Evolutionary conservation across 805 yeast species (phyloP).

Genomic region (Barnettozyma botsteinii): DNA sequence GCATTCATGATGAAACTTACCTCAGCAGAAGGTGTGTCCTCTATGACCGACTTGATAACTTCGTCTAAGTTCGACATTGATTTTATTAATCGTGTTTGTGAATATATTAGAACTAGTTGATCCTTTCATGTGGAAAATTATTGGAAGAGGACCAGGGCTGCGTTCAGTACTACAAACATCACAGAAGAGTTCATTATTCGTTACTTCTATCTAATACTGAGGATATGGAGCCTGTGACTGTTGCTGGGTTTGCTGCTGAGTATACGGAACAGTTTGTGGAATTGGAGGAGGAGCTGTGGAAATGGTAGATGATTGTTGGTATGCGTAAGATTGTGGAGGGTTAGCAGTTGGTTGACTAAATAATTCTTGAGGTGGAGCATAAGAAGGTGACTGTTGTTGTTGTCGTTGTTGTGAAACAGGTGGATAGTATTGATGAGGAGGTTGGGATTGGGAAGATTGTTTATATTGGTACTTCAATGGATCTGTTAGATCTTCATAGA

Average conservation of each 20-base stretch:
- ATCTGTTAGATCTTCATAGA: constrained; percentile 67
- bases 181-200: not conserved
- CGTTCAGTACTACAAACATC: not conserved
- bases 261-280: constrained; percentile 6
- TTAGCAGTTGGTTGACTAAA: not conserved
- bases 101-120: not conserved
- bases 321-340: not conserved
- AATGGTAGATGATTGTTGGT: not conserved
- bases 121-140: not conserved
- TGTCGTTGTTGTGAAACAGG: constrained; percentile 29
- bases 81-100: not conserved
- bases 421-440: constrained; percentile 31
- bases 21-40: constrained; percentile 56
- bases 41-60: constrained; percentile 27
- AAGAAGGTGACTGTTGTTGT: constrained; percentile 24
- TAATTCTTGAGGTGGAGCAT: constrained; percentile 6
- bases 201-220: constrained; percentile 1
- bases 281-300: constrained; percentile 3
- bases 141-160: not conserved
- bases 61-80: constrained; percentile 12
- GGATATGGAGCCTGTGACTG: constrained; percentile 5
- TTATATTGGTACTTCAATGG: constrained; percentile 26
- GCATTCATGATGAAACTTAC: constrained; percentile 21
- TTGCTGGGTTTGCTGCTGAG: not conserved
- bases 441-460: constrained; percentile 12